phyloP scores from a whole-genome alignment of 192 early-diverging fungal species.

The Coemansia sp. region DNA sequence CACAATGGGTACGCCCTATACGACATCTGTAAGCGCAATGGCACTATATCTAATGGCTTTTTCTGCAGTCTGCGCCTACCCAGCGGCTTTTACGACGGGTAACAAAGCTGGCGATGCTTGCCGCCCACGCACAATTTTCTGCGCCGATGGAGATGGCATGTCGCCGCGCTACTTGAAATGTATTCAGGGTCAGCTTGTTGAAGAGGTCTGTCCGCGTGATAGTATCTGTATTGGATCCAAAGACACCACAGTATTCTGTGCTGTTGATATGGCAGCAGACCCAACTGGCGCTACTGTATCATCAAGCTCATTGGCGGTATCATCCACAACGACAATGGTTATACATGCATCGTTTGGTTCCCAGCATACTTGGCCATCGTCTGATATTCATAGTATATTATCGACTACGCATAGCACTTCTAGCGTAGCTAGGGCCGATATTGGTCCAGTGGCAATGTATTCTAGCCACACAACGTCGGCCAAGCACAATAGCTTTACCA shows the following conservation, averaged over 20 bases:
- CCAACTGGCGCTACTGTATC: not conserved
- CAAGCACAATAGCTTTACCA: not conserved
- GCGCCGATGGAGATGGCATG: constrained; percentile 42
- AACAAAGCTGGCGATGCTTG: constrained; percentile 23
- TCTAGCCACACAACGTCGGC: too few relatives aligned
- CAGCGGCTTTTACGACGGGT: not conserved
- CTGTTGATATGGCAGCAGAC: constrained; percentile 8
- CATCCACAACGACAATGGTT: constrained; percentile 7
- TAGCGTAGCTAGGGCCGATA: too few relatives aligned
- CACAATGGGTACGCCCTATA: constrained; percentile 4
- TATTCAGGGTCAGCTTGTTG: constrained; percentile 25
- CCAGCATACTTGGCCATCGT: not conserved
- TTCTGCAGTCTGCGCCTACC: constrained; percentile 13
- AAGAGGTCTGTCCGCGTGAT: constrained; percentile 20
- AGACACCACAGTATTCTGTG: constrained; percentile 41
- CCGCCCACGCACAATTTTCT: constrained; percentile 37
- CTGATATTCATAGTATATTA: not conserved
- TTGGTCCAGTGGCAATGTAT: too few relatives aligned
- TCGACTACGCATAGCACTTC: not conserved
- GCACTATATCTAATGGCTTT: constrained; percentile 13
- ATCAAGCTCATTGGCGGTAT: not conserved
- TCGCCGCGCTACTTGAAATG: constrained; percentile 42
- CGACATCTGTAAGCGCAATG: not conserved
- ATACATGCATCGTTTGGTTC: not conserved
- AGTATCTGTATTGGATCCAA: constrained; percentile 46